phyloP scores from a whole-genome alignment of 208 protist species.

The Leishmania gerbilli region DNA sequence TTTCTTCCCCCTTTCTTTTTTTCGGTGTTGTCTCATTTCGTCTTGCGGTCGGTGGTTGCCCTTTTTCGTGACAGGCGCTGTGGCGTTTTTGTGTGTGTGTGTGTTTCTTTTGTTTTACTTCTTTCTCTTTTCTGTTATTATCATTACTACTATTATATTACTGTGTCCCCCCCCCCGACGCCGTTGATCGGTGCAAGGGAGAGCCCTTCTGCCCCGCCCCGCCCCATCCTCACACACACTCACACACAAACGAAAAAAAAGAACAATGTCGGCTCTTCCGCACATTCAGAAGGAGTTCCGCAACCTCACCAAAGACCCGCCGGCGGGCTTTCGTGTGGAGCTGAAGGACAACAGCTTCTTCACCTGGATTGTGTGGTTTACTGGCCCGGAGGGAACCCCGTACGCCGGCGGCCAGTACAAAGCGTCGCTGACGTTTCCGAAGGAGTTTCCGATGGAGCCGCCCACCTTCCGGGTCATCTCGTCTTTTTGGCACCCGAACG shows the following conservation, averaged over 20 bases:
- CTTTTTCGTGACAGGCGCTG: not conserved
- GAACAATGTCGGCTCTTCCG: conserved; percentile 73
- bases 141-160: not conserved
- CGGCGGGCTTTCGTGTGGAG: conserved; percentile 93
- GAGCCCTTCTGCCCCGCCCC: not conserved
- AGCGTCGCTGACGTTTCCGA: conserved; percentile 92
- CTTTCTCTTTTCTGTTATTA: not conserved
- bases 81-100: not conserved
- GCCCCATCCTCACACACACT: not conserved
- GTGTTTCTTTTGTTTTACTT: not conserved
- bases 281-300: conserved; percentile 92
- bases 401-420: conserved; percentile 93
- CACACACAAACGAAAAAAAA: not conserved
- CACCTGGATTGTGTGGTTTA: conserved; percentile 93
- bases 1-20: not conserved
- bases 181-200: not conserved
- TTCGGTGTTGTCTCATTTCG: not conserved
- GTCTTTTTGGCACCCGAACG: conserved; percentile 98
- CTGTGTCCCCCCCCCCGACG: not conserved
- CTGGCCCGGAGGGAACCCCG: conserved; percentile 81
- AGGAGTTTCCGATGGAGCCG: conserved; percentile 97
- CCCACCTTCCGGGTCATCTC: conserved; percentile 95
- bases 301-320: conserved; percentile 87
- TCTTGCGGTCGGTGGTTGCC: not conserved
- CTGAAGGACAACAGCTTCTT: conserved; percentile 86